Base-by-base conservation (phyloP, 495 filamentous ascomycete genomes). In the Neurospora sp. region DNA sequence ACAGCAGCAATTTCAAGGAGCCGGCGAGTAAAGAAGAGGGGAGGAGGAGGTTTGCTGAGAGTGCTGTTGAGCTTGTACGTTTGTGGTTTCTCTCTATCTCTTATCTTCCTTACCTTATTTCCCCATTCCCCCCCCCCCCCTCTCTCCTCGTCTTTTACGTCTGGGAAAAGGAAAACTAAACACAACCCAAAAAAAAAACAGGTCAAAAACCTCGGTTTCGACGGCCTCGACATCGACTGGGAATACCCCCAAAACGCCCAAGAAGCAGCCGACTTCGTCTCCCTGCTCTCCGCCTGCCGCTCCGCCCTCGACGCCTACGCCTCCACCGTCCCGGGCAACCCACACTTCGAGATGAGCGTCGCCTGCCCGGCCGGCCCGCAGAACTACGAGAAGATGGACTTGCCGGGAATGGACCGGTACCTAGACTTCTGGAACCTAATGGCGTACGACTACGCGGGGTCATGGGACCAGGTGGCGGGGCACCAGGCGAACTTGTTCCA, bases 341-440 rank as follows among this genome's bases (percentile, higher is more conserved):
- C 88, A 0, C 92, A 91, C 77, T 93, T 97, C 80, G 88, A 92
- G 60, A 87, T 99, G 71, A 97, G 93, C 0, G 91, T 98, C 69
- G 96, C 96, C 49, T 90, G 86, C 60, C 84, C 84, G 0, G 84
- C 84, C 74, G 93, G 92, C 35, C 78, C 91, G 14, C 83, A 88
- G 70, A 93, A 98, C 83, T 96, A 92, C 84, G 81, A 85, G 35
- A 94, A 92, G 76, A 85, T 97, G 72, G 87, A 90, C 72, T 82
- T 98, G 1, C 77, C 80, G 1, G 86, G 86, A 62, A 97, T 98
- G 93, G 93, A 93, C 75, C 83, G 81, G 18, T 89, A 91, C 74
- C 88, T 98, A 11, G 95, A 98, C 84, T 97, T 98, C 82, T 97
- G 94, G 89, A 97, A 97, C 82, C 84, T 97, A 41, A 95, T 96